Evolutionary conservation across 345 rosid genomes (phyloP).

Genomic region (Reutealis trisperma): DNA sequence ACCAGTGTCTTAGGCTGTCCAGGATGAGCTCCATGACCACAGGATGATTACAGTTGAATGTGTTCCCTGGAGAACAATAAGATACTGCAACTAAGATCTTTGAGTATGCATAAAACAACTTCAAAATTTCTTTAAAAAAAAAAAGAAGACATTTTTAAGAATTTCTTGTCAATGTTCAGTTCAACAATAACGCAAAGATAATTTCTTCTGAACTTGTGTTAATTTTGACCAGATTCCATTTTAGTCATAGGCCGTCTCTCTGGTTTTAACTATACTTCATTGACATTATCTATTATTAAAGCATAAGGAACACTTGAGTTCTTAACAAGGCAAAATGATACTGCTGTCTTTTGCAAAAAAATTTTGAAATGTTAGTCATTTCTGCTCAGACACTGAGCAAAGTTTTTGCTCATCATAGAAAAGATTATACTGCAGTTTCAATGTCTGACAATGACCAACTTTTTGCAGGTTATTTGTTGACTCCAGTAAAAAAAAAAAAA

Average conservation of each 20-base stretch:
- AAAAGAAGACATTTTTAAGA: constrained; percentile 12
- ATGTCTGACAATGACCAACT: no score
- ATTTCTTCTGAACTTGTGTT: not conserved
- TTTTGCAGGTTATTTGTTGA: no score
- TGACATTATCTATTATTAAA: not conserved
- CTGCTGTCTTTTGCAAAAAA: not conserved
- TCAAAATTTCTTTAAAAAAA: not conserved
- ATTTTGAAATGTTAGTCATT: not conserved
- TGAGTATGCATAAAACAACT: constrained; percentile 6
- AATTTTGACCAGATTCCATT: not conserved
- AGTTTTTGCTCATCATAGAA: not conserved
- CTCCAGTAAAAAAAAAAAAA: no score
- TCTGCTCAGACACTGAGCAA: not conserved
- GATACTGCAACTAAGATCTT: constrained; percentile 14
- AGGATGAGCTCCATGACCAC: constrained; percentile 88
- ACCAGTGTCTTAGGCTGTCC: constrained; percentile 95
- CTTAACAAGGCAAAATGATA: not conserved
- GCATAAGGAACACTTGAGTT: not conserved
- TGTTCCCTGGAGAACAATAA: constrained; percentile 68
- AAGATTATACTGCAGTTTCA: no score
- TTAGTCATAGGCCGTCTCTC: not conserved
- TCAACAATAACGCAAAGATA: not conserved
- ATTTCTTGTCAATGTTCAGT: not conserved
- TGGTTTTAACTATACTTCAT: not conserved
- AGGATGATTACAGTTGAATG: constrained; percentile 89